Evolutionary conservation across 768 basidiomycete species (phyloP).

Genomic region (Dioszegia hungarica): DNA sequence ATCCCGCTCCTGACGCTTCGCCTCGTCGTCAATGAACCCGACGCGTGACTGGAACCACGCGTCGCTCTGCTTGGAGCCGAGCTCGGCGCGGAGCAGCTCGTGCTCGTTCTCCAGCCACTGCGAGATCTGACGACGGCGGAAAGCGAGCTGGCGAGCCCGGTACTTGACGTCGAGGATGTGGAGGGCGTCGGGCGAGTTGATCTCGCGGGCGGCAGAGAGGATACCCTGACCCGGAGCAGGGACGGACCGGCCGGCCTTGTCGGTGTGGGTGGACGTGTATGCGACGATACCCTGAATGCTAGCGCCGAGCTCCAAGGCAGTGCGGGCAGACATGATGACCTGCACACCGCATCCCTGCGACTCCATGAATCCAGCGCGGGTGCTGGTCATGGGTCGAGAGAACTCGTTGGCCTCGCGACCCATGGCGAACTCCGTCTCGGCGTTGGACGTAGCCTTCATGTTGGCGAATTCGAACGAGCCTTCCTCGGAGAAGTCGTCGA

Average conservation of each 20-base stretch:
- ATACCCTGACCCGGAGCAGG: constrained; percentile 95
- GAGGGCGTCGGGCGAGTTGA: constrained; percentile 69
- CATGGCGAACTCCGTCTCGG: constrained; percentile 96
- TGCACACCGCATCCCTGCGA: constrained; percentile 94
- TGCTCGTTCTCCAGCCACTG: constrained; percentile 93
- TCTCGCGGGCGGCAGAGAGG: constrained; percentile 78
- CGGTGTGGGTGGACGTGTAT: constrained; percentile 87
- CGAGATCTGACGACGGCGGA: constrained; percentile 90
- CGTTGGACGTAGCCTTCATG: constrained; percentile 98
- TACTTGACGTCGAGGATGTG: constrained; percentile 80
- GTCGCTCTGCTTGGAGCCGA: constrained; percentile 54
- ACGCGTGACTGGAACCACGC: constrained; percentile 72
- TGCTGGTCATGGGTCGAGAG: constrained; percentile 94
- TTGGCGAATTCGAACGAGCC: constrained; percentile 99
- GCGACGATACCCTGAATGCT: constrained; percentile 90
- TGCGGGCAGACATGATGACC: constrained; percentile 93
- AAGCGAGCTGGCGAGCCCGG: constrained; percentile 85
- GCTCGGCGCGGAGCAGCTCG: constrained; percentile 72
- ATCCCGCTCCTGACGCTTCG: constrained; percentile 84
- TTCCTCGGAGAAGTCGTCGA: constrained; percentile 96
- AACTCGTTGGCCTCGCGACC: constrained; percentile 98
- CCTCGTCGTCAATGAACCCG: constrained; percentile 82
- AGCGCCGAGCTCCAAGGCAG: constrained; percentile 87
- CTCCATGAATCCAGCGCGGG: constrained; percentile 97
- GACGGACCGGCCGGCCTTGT: constrained; percentile 97